phyloP scores from a whole-genome alignment of 257 asterid genomes.

The Solanum pennellii region DNA sequence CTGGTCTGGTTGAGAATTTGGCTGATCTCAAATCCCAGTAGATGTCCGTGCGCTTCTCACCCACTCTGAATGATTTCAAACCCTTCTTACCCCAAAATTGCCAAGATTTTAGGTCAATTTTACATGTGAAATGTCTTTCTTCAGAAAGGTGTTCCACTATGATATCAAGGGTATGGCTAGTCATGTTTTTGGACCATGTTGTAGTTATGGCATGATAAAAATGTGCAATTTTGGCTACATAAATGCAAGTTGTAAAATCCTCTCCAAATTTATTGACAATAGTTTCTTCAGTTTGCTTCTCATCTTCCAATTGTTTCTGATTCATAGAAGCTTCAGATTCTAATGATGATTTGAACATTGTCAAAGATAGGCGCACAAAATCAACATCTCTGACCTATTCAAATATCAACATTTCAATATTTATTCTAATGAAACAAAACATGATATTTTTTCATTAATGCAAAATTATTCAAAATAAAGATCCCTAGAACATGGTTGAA shows the following conservation, averaged over 20 bases:
- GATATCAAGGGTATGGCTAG: constrained; percentile 52
- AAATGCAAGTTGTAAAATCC: constrained; percentile 56
- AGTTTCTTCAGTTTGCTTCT: constrained; percentile 12
- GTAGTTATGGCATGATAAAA: constrained; percentile 24
- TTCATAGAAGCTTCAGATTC: constrained; percentile 7
- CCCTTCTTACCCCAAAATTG: constrained; percentile 93
- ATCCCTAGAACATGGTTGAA: not conserved
- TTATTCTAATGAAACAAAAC: not conserved
- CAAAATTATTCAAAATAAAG: not conserved
- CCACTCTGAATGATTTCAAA: constrained; percentile 46
- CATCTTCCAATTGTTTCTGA: constrained; percentile 5
- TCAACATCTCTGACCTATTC: constrained; percentile 15
- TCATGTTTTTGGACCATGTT: constrained; percentile 63
- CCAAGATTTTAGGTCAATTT: constrained; percentile 84
- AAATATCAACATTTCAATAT: not conserved
- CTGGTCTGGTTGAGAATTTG: constrained; percentile 43
- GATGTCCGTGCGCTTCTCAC: constrained; percentile 47
- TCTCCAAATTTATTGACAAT: constrained; percentile 19
- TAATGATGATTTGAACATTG: constrained; percentile 12
- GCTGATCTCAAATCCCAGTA: constrained; percentile 76
- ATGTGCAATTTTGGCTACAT: constrained; percentile 31
- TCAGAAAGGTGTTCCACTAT: constrained; percentile 34
- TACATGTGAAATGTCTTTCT: constrained; percentile 53
- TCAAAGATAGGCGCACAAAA: not conserved
- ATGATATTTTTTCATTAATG: not conserved